Percentiles rank a stretch among this genome's conserved stretches.
Evolutionary conservation across 805 yeast genomes (phyloP).

Genomic region (Yamadazyma nakazawae): DNA sequence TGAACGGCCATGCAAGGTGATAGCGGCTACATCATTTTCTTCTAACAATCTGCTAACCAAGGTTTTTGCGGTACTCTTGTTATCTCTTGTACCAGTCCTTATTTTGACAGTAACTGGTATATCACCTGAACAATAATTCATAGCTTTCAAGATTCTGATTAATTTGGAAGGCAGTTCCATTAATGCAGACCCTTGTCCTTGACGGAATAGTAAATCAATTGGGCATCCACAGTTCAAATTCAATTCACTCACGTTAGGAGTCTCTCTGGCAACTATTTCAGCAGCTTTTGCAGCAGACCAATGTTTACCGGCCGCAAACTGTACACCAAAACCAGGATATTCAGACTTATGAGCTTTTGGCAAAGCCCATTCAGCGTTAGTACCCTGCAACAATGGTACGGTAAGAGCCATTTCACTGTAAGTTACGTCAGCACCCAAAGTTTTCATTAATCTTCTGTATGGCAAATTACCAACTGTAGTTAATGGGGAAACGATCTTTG

Average conservation of each 20-base stretch:
- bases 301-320: slow-evolving; percentile 85
- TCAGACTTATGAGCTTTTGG: slow-evolving; percentile 85
- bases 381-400: slow-evolving; percentile 82
- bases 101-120: slow-evolving; percentile 89
- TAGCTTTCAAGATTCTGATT: slow-evolving; percentile 74
- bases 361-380: slow-evolving; percentile 95
- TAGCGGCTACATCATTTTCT: slow-evolving; percentile 83
- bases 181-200: slow-evolving; percentile 94
- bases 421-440: slow-evolving; percentile 88
- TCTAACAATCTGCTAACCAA: slow-evolving; percentile 67
- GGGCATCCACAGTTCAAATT: slow-evolving; percentile 98
- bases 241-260: slow-evolving; percentile 69
- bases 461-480: slow-evolving; percentile 98
- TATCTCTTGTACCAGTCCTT: slow-evolving; percentile 86
- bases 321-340: slow-evolving; percentile 87
- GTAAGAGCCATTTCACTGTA: slow-evolving; percentile 94
- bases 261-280: slow-evolving; percentile 63
- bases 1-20: slow-evolving; percentile 94
- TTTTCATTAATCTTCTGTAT: slow-evolving; percentile 86
- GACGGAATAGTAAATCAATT: slow-evolving; percentile 86
- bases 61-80: slow-evolving; percentile 80
- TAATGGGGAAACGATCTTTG: slow-evolving; percentile 89
- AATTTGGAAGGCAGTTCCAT: slow-evolving; percentile 85
- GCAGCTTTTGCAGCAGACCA: slow-evolving; percentile 94
- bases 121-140: slow-evolving; percentile 87